Evolutionary conservation across 768 basidiomycete genomes (phyloP), one percentile per base, ranked within the genome.

Genomic region (Boletus rubropictus): DNA sequence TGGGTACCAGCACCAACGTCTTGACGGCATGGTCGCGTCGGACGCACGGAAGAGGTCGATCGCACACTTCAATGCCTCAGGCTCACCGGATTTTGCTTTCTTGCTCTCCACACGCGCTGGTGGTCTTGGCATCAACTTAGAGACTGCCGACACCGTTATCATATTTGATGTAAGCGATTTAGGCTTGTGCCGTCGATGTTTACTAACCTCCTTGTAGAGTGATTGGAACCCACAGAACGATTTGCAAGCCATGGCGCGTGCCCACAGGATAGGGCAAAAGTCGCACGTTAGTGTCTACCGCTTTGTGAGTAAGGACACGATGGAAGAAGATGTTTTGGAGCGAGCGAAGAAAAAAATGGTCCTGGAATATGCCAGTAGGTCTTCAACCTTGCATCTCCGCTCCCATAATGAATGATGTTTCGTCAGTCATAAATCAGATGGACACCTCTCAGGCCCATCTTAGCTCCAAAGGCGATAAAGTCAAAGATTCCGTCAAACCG

Each of bases 301-400:
- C 22, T 93, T 98, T 64, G 92, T 99, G 60, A 94, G 91, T 62
- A 98, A 98, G 70, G 96, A 97, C 61, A 98, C 95, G 17, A 96
- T 98, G 83, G 96, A 98, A 69, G 96, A 98, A 70, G 96, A 98
- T 61, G 88, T 98, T 17, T 79, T 99, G 38, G 95, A 99, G 71
- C 80, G 95, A 42, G 96, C 96, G 10, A 94, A 94, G 78, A 90
- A 92, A 75, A 98, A 99, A 75, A 98, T 98, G 96, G 92, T 98
- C 36, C 74, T 99, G 53, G 96, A 99, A 68, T 96, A 98, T 74
- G 96, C 96, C 35, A 97, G 94, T 97, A 68, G 64, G 93, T 87
- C 42, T 49, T 44, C 46, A 31, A 7, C 22, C 14, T 28, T 62
- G 59, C 36, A 58, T 57, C 34, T 51, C 34, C 45, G 20, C 46